Conservation (phyloP, 306 rosid species). For the Gastrolobium villosum region DNA sequence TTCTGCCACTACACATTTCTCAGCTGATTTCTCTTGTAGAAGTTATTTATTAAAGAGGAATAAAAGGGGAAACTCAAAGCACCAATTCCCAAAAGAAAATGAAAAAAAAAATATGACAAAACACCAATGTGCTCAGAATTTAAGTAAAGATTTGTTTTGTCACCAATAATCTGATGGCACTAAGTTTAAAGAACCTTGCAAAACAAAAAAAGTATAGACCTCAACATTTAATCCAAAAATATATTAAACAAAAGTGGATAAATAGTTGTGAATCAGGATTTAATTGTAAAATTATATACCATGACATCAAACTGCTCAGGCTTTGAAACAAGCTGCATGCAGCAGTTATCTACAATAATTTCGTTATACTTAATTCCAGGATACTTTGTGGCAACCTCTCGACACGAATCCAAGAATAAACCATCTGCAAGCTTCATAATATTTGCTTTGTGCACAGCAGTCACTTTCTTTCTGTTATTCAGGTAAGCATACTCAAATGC, state of each 20-base stretch:
- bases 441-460: conserved; percentile 88
- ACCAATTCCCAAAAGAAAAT: background rate
- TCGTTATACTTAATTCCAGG: conserved; percentile 69
- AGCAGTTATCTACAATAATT: conserved; percentile 82
- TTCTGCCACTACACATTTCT: conserved; percentile 7
- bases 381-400: conserved; percentile 71
- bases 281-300: conserved; percentile 54
- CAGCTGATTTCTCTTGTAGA: conserved; percentile 23
- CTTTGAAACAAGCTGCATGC: conserved; percentile 85
- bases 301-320: conserved; percentile 90
- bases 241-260: background rate
- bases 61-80: background rate
- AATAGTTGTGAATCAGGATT: background rate
- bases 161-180: background rate
- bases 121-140: background rate
- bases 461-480: conserved; percentile 80
- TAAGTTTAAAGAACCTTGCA: conserved; percentile 11
- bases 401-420: conserved; percentile 76
- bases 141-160: background rate
- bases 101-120: background rate
- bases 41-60: background rate
- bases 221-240: background rate
- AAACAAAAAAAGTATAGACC: background rate
- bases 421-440: conserved; percentile 89
- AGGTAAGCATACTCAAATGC: conserved; percentile 83